Evolutionary conservation across 176 grass and related monocot species (phyloP).

Genomic region (Poa annua): DNA sequence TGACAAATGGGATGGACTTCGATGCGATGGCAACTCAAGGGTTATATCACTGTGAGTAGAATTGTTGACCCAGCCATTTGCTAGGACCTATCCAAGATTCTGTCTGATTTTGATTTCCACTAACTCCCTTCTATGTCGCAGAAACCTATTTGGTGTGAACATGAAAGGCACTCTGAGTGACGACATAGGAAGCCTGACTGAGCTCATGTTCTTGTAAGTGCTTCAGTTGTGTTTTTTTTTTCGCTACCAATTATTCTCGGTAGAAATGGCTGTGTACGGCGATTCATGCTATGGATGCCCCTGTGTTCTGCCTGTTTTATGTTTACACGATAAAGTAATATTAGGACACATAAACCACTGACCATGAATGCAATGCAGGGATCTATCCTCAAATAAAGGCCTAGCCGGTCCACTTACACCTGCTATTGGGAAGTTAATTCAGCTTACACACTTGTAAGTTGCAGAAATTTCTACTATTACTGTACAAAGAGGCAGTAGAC

Average conservation of each 20-base stretch:
- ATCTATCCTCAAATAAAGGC: constrained; percentile 63
- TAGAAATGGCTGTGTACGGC: background rate
- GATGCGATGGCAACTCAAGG: constrained; percentile 52
- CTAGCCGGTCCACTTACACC: constrained; percentile 56
- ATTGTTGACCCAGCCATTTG: background rate
- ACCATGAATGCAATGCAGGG: constrained; percentile 53
- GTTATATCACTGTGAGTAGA: constrained; percentile 65
- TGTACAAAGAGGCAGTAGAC: background rate
- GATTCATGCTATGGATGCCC: background rate
- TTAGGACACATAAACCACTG: background rate
- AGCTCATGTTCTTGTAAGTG: constrained; percentile 64
- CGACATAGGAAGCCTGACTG: constrained; percentile 63
- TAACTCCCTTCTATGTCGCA: constrained; percentile 23
- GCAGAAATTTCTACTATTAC: background rate
- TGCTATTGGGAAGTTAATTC: constrained; percentile 59
- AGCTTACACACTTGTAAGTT: constrained; percentile 65
- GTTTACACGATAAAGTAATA: background rate
- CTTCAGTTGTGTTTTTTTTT: background rate
- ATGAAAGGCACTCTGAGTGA: constrained; percentile 57
- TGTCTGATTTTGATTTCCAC: constrained; percentile 7
- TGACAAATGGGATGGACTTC: constrained; percentile 58
- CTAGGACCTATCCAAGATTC: background rate
- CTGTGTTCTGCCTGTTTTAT: background rate
- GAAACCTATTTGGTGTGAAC: constrained; percentile 67
- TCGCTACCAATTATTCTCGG: background rate